These are phyloP conservation scores for Piloderma croceum DNA, from an alignment of 768 basidiomycete species.

Conservation along the genomic window DNA sequence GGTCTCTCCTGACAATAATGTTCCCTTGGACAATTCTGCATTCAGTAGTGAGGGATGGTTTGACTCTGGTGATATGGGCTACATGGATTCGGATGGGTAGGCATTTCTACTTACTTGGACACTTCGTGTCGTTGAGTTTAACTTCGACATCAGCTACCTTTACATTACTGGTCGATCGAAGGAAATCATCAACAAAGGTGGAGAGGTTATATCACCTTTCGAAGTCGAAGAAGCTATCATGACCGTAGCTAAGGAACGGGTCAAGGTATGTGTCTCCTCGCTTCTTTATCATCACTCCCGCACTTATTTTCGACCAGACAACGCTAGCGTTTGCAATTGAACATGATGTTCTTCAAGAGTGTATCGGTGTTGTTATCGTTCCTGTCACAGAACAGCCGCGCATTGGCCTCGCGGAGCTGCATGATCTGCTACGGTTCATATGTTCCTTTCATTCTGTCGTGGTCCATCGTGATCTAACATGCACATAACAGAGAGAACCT, in stretches of 20 bases:
- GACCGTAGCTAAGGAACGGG: slow-evolving; percentile 34
- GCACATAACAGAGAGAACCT: slow-evolving; percentile 34
- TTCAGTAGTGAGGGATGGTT: slow-evolving; percentile 51
- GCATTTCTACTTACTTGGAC: background rate
- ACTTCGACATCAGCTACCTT: slow-evolving; percentile 22
- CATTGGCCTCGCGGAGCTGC: slow-evolving; percentile 36
- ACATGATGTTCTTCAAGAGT: slow-evolving; percentile 44
- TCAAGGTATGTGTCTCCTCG: slow-evolving; percentile 31
- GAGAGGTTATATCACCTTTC: slow-evolving; percentile 56
- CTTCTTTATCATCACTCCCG: too few relatives aligned
- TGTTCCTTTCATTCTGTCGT: background rate
- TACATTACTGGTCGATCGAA: slow-evolving; percentile 54
- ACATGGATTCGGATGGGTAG: slow-evolving; percentile 43
- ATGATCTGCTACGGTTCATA: slow-evolving; percentile 34
- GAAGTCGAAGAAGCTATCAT: slow-evolving; percentile 55
- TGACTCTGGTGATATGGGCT: slow-evolving; percentile 44
- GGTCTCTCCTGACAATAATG: slow-evolving; percentile 35
- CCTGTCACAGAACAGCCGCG: slow-evolving; percentile 29
- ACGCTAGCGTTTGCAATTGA: slow-evolving; percentile 40
- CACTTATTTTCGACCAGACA: too few relatives aligned
- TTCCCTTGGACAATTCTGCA: slow-evolving; percentile 39
- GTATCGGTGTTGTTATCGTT: slow-evolving; percentile 41
- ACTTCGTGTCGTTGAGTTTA: background rate
- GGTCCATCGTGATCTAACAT: background rate
- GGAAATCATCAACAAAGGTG: slow-evolving; percentile 56